phyloP scores from a whole-genome alignment of 2,329 filamentous ascomycete genomes.

The Stromatinia cepivora region DNA sequence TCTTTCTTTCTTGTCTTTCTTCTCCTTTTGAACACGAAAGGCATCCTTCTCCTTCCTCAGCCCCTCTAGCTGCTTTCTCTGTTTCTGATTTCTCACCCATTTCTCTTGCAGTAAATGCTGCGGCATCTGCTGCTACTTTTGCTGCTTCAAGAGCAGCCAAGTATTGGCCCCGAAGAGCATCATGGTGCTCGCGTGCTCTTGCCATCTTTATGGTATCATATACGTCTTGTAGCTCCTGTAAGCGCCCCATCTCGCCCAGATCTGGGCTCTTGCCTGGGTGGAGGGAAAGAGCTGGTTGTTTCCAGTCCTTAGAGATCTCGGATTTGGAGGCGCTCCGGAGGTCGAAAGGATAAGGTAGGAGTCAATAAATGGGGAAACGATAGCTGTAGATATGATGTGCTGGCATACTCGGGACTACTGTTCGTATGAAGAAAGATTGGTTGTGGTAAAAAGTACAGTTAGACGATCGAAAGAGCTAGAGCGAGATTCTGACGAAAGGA shows the following conservation, averaged over 20 bases:
- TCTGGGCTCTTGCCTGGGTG: background rate
- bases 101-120: background rate
- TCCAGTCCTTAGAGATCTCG: background rate
- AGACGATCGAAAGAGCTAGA: background rate
- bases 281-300: background rate
- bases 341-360: background rate
- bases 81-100: background rate
- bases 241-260: background rate
- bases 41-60: background rate
- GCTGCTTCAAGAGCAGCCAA: background rate
- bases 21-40: background rate
- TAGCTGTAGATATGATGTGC: background rate
- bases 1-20: background rate
- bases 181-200: background rate
- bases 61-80: background rate
- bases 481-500: background rate
- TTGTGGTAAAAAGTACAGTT: background rate
- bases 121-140: background rate
- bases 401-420: background rate
- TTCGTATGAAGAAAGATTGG: background rate
- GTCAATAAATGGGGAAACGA: background rate
- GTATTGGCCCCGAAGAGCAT: background rate
- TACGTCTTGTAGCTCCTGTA: background rate
- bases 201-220: background rate
- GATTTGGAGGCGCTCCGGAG: background rate